Conservation (phyloP, 129 eudicot species). For the Gnaphalium uliginosum region DNA sequence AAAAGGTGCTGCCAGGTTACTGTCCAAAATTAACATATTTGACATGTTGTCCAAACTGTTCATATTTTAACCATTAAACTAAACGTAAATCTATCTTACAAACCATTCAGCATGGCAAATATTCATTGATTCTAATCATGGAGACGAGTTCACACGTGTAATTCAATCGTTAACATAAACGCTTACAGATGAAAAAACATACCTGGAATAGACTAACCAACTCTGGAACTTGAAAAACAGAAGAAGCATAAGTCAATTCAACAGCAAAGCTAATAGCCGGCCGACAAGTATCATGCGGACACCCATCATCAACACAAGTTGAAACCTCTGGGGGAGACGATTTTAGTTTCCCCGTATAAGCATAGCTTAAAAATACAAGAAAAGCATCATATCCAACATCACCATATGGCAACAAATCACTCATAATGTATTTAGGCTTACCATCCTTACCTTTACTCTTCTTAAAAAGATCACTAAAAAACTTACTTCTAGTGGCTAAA, state of each 20-base stretch:
- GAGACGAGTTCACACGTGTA: background rate
- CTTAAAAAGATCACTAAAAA: slow-evolving; percentile 57
- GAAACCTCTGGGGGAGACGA: slow-evolving; percentile 70
- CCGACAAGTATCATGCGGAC: slow-evolving; percentile 76
- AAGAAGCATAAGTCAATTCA: slow-evolving; percentile 76
- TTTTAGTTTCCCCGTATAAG: slow-evolving; percentile 78
- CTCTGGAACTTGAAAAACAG: slow-evolving; percentile 65
- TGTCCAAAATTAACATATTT: background rate
- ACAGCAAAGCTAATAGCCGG: slow-evolving; percentile 74
- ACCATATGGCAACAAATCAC: slow-evolving; percentile 52
- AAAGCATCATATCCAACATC: slow-evolving; percentile 70
- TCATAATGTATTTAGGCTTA: slow-evolving; percentile 50
- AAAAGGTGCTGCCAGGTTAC: too few species aligned
- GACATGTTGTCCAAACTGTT: background rate
- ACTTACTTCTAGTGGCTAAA: slow-evolving; percentile 68
- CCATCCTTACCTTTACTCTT: slow-evolving; percentile 39
- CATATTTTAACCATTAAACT: background rate
- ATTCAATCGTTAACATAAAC: background rate
- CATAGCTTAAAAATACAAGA: slow-evolving; percentile 53
- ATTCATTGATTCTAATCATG: background rate
- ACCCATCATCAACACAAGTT: slow-evolving; percentile 68
- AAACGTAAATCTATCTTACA: background rate
- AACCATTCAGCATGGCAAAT: background rate
- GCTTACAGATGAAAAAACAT: background rate
- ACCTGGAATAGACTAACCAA: slow-evolving; percentile 72